Base-by-base conservation (phyloP, 2,329 filamentous ascomycete genomes). In the Camillea tinctor region DNA sequence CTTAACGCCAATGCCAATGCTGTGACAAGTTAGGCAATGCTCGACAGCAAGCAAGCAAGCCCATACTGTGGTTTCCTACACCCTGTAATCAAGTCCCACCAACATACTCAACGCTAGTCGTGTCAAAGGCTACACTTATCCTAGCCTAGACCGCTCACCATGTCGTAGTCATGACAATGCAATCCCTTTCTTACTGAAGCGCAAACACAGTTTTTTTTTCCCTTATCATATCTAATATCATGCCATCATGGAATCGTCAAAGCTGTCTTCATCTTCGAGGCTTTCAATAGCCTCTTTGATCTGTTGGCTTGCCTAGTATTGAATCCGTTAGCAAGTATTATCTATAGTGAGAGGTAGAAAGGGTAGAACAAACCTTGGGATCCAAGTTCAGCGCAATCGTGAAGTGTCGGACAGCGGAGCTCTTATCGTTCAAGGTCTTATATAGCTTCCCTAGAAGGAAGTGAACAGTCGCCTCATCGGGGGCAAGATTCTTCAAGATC, bases 221-320 rank as follows among this genome's bases (percentile, higher is more conserved):
- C 6, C 26, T 52, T 56, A 50, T 57, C 60, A 61, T 62, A 55
- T 66, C 68, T 62, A 74, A 70, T 66, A 65, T 83, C 76, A 85
- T 76, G 77, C 77, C 76, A 85, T 85, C 81, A 87, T 86, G 62
- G 84, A 86, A 72, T 88, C 85, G 63, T 88, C 84, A 75, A 91
- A 87, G 59, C 88, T 84, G 60, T 91, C 87, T 61, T 91, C 89
- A 59, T 93, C 89, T 70, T 96, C 92, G 60, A 98, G 84, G 68
- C 88, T 89, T 79, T 98, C 94, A 79, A 99, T 97, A 19, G 92
- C 93, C 74, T 97, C 93, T 77, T 98, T 99, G 76, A 99, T 97
- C 75, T 93, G 90, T 64, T 91, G 89, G 66, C 92, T 93, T 69
- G 94, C 92, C 93, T 97, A 66, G 15, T 57, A n/a, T 44, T 19